Percentiles rank a stretch among this genome's conserved stretches.
Conservation (phyloP, 768 basidiomycete species). For the Pisolithus tinctorius region DNA sequence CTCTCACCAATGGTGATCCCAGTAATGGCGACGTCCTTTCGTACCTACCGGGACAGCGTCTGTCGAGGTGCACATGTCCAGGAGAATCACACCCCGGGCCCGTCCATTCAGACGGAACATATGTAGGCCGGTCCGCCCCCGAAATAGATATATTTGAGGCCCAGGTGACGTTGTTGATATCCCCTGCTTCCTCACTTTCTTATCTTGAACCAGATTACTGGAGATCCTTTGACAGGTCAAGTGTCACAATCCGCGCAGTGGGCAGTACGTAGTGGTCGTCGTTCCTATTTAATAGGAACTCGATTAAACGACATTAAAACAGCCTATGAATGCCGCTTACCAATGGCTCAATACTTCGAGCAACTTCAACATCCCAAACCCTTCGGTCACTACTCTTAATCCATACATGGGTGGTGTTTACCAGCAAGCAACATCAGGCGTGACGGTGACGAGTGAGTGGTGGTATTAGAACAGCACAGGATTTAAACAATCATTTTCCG, state of each 20-base stretch:
- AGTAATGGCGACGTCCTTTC: conserved; percentile 52
- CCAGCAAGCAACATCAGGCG: conserved; percentile 78
- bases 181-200: not conserved
- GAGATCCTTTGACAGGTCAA: conserved; percentile 36
- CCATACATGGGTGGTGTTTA: conserved; percentile 67
- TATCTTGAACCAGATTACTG: conserved; percentile 25
- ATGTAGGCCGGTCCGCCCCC: conserved; percentile 75
- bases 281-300: no score
- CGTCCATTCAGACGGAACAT: conserved; percentile 65
- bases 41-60: conserved; percentile 80
- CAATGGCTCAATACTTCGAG: conserved; percentile 58
- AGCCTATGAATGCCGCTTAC: conserved; percentile 78
- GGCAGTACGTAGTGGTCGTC: conserved; percentile 44
- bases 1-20: conserved; percentile 55
- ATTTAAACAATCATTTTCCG: not conserved
- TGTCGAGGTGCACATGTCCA: conserved; percentile 84
- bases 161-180: conserved; percentile 36
- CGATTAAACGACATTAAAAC: conserved; percentile 9
- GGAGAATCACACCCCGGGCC: conserved; percentile 89
- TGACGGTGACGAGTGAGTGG: conserved; percentile 50
- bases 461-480: not conserved
- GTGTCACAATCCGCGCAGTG: conserved; percentile 86
- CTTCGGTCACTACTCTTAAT: conserved; percentile 48
- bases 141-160: conserved; percentile 93
- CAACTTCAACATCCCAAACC: conserved; percentile 52